These are phyloP conservation scores for Hyaloscypha finlandica DNA, from an alignment of 495 filamentous ascomycete species.

Conservation along the genomic window DNA sequence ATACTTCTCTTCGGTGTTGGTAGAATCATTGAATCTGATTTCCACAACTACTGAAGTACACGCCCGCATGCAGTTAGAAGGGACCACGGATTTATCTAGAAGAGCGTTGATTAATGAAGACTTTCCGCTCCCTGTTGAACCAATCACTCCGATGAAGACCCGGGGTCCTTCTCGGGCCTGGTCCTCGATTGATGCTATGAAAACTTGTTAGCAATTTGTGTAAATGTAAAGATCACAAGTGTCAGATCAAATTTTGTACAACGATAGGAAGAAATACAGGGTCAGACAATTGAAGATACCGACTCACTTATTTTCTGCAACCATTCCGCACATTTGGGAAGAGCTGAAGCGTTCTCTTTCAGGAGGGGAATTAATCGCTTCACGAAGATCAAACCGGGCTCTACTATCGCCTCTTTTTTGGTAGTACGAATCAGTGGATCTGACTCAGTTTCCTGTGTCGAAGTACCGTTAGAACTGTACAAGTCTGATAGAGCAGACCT, in stretches of 20 bases:
- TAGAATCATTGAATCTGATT: conserved; percentile 56
- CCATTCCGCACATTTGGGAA: conserved; percentile 10
- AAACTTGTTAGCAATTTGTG: not conserved
- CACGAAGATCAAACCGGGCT: not conserved
- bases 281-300: not conserved
- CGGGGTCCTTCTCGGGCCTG: conserved; percentile 6
- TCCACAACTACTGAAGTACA: conserved; percentile 68
- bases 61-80: conserved; percentile 42
- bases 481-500: too few species aligned
- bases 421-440: not conserved
- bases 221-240: not conserved
- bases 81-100: conserved; percentile 39
- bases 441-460: not conserved
- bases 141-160: conserved; percentile 48
- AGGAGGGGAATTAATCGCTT: not conserved
- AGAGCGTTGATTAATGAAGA: conserved; percentile 52
- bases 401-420: not conserved
- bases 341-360: not conserved
- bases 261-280: too few species aligned
- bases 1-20: conserved; percentile 49
- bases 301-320: not conserved
- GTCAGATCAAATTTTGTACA: too few species aligned
- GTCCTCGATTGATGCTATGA: not conserved
- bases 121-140: conserved; percentile 53
- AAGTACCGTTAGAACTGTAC: not conserved